Percentiles rank a stretch among this genome's conserved stretches.
Evolutionary conservation across 2,329 filamentous ascomycete genomes (phyloP).

Genomic region (Tolypocladium tropicale): DNA sequence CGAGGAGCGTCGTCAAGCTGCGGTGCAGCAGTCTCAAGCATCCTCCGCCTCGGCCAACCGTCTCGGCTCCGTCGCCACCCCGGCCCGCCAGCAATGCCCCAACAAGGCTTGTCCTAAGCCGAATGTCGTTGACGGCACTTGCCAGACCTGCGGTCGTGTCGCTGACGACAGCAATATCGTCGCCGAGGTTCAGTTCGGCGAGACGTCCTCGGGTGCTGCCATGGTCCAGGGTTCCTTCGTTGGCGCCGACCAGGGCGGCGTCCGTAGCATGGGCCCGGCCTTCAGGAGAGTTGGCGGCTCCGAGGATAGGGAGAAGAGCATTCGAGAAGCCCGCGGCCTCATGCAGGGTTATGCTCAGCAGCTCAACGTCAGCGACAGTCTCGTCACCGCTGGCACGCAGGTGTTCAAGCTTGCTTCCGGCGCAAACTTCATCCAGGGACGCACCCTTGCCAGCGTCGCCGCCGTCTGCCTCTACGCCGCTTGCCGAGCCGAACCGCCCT

Average conservation of each 20-base stretch:
- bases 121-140: constrained; percentile 57
- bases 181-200: constrained; percentile 83
- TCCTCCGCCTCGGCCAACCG: constrained; percentile 17
- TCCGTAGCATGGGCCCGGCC: constrained; percentile 55
- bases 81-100: constrained; percentile 37
- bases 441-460: constrained; percentile 73
- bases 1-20: constrained; percentile 31
- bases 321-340: constrained; percentile 46
- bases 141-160: constrained; percentile 75
- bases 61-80: constrained; percentile 19
- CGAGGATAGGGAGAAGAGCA: constrained; percentile 48
- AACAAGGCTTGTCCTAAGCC: constrained; percentile 52
- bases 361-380: constrained; percentile 49
- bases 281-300: constrained; percentile 49
- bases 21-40: constrained; percentile 16
- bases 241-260: constrained; percentile 73
- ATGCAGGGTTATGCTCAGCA: constrained; percentile 53
- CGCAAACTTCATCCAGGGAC: constrained; percentile 75
- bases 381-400: constrained; percentile 56
- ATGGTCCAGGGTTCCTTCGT: constrained; percentile 87
- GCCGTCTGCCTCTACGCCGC: constrained; percentile 89
- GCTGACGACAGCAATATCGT: constrained; percentile 84
- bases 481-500: constrained; percentile 67
- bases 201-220: constrained; percentile 75
- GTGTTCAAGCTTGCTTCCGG: constrained; percentile 68